Percentiles rank a stretch among this genome's conserved stretches.
These are phyloP conservation scores for Blastobotrys arbuscula DNA, from an alignment of 1,139 yeast genomes.

Conservation along the genomic window DNA sequence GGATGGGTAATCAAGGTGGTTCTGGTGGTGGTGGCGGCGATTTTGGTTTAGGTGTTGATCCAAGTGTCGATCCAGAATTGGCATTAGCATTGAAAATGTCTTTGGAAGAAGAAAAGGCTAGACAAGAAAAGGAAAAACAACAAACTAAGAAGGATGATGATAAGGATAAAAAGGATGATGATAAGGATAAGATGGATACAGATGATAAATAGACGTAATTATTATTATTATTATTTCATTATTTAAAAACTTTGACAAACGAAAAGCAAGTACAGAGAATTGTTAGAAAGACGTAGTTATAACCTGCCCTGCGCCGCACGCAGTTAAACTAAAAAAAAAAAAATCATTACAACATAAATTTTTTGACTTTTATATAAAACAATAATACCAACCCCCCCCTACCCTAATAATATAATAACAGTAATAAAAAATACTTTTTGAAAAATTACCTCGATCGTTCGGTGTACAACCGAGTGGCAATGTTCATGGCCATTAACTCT, in stretches of 20 bases:
- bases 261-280: too few relatives aligned
- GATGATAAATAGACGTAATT: conserved; percentile 7
- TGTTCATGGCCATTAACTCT: conserved; percentile 98
- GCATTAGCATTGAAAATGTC: conserved; percentile 89
- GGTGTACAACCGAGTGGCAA: conserved; percentile 44
- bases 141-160: conserved; percentile 13
- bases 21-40: conserved; percentile 41
- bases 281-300: too few relatives aligned
- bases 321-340: too few relatives aligned
- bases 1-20: conserved; percentile 38
- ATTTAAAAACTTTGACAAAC: not conserved
- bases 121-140: conserved; percentile 55
- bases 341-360: too few relatives aligned
- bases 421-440: not conserved
- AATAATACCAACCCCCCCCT: too few relatives aligned
- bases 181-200: conserved; percentile 19
- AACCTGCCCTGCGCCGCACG: too few relatives aligned
- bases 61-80: conserved; percentile 93
- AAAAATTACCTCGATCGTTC: conserved; percentile 25
- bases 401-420: not conserved
- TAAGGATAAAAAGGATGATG: conserved; percentile 17
- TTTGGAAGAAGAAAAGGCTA: conserved; percentile 71
- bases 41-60: conserved; percentile 68
- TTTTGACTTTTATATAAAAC: not conserved
- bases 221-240: not conserved